Base-by-base conservation (phyloP, 768 basidiomycete species). In the Ramaria sp. region DNA sequence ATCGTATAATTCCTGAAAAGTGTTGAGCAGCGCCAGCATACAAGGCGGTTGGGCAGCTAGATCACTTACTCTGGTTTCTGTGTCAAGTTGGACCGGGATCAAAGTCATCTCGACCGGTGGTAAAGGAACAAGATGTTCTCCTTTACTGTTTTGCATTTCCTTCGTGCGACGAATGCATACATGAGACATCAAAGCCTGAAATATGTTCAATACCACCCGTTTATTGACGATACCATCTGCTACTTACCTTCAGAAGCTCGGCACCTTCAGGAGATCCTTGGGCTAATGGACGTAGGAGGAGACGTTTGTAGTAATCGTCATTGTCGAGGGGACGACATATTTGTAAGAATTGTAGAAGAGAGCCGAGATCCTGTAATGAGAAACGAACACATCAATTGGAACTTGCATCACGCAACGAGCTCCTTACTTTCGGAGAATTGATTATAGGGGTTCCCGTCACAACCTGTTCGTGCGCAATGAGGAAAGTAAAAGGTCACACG, bases 371-470 rank as follows among this genome's bases (percentile, higher is more conserved):
- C 84, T 91, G 60, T n/a, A 53, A 22, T 22, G 17, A 10, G 20
- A n/a, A 19, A 17, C 11, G 3, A 11, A 11, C 22, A 33, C n/a
- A 31, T 49, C 4, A 17, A 24, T 49, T 13, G 7, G 17, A n/a
- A 24, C 27, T 27, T 13, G 27, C 22, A 17, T 24, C 6, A n/a
- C 10, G 24, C 9, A 13, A 30, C 27, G 27, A 27, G 27, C 27
- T 33, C 27, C 64, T 51, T 65, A 83, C 86, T 66, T 75, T 79
- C 4, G 85, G 88, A 50, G 86, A 87, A 61, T 91, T 91, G 59
- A 91, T 87, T 59, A 96, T 94, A 0, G 93, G 93, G 7, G 93
- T 96, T 30, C 91, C 91, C 27, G 82, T 82, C 53, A 90, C 71
- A 4, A 82, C 78, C 55, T 57, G 17, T 37, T 24, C 37, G 34